These are phyloP conservation scores for Lepidium campestre DNA, from an alignment of 441 rosid species.

Conservation along the genomic window DNA sequence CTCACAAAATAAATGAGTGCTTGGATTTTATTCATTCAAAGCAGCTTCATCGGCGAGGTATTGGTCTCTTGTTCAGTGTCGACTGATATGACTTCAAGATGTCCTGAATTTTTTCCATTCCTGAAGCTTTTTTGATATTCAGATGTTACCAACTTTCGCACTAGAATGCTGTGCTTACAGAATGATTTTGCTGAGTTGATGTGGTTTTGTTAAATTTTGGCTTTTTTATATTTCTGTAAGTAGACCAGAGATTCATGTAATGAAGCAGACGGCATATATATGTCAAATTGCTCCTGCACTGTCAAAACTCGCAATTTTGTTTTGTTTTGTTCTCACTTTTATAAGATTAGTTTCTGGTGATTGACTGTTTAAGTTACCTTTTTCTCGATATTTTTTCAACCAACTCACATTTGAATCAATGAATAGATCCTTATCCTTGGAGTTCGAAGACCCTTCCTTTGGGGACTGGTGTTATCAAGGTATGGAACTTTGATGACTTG, in stretches of 20 bases:
- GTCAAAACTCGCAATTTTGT: neutral
- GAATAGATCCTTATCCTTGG: conserved; percentile 33
- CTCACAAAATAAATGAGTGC: conserved; percentile 84
- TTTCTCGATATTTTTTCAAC: neutral
- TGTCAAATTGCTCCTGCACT: neutral
- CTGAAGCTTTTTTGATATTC: neutral
- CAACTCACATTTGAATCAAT: neutral
- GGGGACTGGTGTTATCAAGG: conserved; percentile 36
- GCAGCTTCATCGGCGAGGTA: conserved; percentile 88
- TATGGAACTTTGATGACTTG: neutral
- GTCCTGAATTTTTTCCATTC: neutral
- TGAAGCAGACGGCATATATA: neutral
- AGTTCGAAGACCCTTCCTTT: conserved; percentile 28
- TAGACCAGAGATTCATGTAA: neutral
- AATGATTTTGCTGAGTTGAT: conserved; percentile 15
- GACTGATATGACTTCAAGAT: neutral
- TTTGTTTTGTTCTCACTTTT: neutral
- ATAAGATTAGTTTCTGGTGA: neutral
- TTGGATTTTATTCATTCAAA: conserved; percentile 89
- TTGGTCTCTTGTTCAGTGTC: neutral
- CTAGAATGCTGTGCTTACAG: conserved; percentile 56
- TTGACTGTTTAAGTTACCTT: neutral
- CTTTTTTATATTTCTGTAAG: neutral
- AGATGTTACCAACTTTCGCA: conserved; percentile 2
- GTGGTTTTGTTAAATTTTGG: neutral